These are phyloP conservation scores for Coccinonectria pachysandricola DNA, from an alignment of 2,329 filamentous ascomycete species.

Conservation along the genomic window DNA sequence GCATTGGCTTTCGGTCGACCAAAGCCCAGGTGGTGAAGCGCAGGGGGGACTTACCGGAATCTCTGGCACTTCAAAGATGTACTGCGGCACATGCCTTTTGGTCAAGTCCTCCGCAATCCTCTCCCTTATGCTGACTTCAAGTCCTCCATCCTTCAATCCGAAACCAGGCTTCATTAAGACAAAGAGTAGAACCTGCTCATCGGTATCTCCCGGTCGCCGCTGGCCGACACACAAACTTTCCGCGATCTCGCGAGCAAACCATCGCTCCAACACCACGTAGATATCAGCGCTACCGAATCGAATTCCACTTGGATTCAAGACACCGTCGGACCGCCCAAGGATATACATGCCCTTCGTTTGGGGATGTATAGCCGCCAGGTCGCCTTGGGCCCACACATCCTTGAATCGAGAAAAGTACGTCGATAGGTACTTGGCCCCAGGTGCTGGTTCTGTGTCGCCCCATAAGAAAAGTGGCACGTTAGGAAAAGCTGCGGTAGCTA, in stretches of 20 bases:
- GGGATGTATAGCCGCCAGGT: conserved; percentile 65
- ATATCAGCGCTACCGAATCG: conserved; percentile 74
- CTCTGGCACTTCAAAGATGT: conserved; percentile 69
- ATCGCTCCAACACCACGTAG: conserved; percentile 60
- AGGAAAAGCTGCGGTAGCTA: conserved; percentile 60
- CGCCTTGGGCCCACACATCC: conserved; percentile 72
- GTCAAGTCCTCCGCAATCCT: conserved; percentile 58
- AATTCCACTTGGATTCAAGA: conserved; percentile 69
- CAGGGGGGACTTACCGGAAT: conserved; percentile 63
- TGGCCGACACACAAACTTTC: conserved; percentile 79
- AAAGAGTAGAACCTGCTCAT: conserved; percentile 47
- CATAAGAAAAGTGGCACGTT: conserved; percentile 63
- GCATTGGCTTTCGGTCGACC: conserved; percentile 13
- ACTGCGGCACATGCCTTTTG: conserved; percentile 66
- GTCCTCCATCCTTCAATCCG: conserved; percentile 35
- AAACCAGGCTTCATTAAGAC: conserved; percentile 46
- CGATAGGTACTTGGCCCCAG: conserved; percentile 46
- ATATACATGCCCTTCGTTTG: conserved; percentile 54
- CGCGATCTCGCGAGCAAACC: conserved; percentile 51
- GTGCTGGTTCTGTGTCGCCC: conserved; percentile 39
- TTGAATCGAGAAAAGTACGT: conserved; percentile 54
- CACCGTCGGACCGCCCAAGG: conserved; percentile 64
- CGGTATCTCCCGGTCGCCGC: conserved; percentile 45
- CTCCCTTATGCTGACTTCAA: conserved; percentile 51
- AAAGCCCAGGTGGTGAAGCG: no score